Percentiles rank a stretch among this genome's conserved stretches.
Evolutionary conservation across 225 moss, liverwort and hornwort genomes (phyloP).

Genomic region (Polytrichum commune): DNA sequence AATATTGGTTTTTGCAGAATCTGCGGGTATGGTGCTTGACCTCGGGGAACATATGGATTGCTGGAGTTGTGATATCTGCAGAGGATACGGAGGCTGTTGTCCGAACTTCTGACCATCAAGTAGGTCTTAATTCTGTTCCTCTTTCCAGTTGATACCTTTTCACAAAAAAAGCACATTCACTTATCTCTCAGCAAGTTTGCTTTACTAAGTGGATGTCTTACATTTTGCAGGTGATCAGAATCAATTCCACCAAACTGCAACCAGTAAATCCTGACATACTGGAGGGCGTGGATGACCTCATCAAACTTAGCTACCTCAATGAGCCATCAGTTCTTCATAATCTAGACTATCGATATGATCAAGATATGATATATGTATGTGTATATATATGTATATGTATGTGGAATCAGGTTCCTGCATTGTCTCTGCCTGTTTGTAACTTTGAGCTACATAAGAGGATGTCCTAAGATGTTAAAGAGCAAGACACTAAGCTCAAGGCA

Average conservation of each 20-base stretch:
- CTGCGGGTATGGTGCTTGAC: constrained; percentile 89
- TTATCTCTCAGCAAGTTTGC: too few relatives aligned
- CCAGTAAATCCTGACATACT: constrained; percentile 97
- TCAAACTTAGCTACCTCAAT: constrained; percentile 92
- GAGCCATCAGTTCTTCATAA: constrained; percentile 98
- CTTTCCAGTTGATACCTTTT: too few relatives aligned
- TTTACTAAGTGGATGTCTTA: constrained; percentile 5
- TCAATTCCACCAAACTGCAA: constrained; percentile 62
- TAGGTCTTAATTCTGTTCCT: constrained; percentile 19
- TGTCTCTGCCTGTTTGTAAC: too few relatives aligned
- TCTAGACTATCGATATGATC: constrained; percentile 76
- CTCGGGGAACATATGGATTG: constrained; percentile 66
- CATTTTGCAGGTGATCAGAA: constrained; percentile 63
- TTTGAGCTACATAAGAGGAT: too few relatives aligned
- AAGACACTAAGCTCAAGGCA: too few relatives aligned
- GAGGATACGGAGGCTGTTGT: constrained; percentile 77
- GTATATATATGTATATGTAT: constrained; percentile 99
- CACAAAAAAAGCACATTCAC: too few relatives aligned
- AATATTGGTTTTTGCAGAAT: constrained; percentile 56
- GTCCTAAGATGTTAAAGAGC: too few relatives aligned
- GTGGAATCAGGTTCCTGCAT: constrained; percentile 8
- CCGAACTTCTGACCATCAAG: constrained; percentile 72
- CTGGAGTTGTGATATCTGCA: constrained; percentile 70
- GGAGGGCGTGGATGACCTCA: constrained; percentile 93
- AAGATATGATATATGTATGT: constrained; percentile 96